Evolutionary conservation across 179 eudicot genomes (phyloP).

Genomic region (Carnegiea gigantea): DNA sequence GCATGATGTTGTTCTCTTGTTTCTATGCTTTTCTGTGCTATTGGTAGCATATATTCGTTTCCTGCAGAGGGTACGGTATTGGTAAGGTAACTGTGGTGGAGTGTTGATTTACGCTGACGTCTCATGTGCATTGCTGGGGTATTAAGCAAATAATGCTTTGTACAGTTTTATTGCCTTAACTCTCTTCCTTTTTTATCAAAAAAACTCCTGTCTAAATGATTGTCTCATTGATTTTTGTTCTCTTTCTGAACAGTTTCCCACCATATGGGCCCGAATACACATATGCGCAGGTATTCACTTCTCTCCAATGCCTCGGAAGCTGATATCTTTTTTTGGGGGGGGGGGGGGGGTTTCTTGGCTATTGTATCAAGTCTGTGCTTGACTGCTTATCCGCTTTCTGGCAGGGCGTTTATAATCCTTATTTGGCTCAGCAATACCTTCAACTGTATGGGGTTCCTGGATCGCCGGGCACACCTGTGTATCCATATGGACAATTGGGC

Average conservation of each 20-base stretch:
- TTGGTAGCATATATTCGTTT: not conserved
- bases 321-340: not conserved
- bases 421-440: slow-evolving; percentile 76
- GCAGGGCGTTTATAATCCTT: slow-evolving; percentile 86
- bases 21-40: not conserved
- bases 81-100: not conserved
- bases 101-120: not conserved
- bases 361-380: not conserved
- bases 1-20: not conserved
- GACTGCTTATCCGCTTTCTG: slow-evolving; percentile 1
- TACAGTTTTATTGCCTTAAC: not conserved
- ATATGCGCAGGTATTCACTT: slow-evolving; percentile 61
- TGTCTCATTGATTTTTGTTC: not conserved
- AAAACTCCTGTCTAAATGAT: not conserved
- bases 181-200: not conserved
- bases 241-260: slow-evolving; percentile 48
- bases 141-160: not conserved
- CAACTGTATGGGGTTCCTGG: slow-evolving; percentile 89
- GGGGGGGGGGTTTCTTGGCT: not conserved
- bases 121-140: not conserved
- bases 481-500: slow-evolving; percentile 77
- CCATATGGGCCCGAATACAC: slow-evolving; percentile 72
- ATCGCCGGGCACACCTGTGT: slow-evolving; percentile 55
- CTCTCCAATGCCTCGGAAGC: not conserved
- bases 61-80: not conserved